phyloP scores from a whole-genome alignment of 768 basidiomycete species.

The Boletus tylopilopsis region DNA sequence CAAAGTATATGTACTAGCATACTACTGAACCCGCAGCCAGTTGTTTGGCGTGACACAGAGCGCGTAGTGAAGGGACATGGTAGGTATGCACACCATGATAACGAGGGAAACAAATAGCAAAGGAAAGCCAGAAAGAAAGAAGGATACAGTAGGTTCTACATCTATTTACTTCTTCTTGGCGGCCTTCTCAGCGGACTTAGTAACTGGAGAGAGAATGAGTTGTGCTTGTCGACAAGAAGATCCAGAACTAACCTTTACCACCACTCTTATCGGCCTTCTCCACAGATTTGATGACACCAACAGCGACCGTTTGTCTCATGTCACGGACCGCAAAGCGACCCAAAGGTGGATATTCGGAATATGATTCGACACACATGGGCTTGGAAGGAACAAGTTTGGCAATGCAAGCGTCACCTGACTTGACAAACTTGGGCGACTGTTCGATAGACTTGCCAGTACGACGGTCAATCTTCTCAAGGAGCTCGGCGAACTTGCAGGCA shows the following conservation, averaged over 20 bases:
- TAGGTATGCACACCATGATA: constrained; percentile 33
- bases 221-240: background rate
- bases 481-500: constrained; percentile 98
- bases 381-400: constrained; percentile 96
- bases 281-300: constrained; percentile 97
- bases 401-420: constrained; percentile 99
- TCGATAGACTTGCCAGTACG: constrained; percentile 95
- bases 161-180: constrained; percentile 93
- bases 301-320: constrained; percentile 99
- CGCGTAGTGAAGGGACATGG: constrained; percentile 32
- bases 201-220: constrained; percentile 47
- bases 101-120: constrained; percentile 38
- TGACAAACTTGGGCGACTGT: constrained; percentile 91
- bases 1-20: no score
- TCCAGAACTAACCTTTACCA: constrained; percentile 67
- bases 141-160: constrained; percentile 65
- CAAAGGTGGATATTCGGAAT: constrained; percentile 97
- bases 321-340: constrained; percentile 99
- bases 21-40: no score
- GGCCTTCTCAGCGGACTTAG: constrained; percentile 96
- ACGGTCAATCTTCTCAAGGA: constrained; percentile 99
- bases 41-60: constrained; percentile 34
- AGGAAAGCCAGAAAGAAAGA: constrained; percentile 43
- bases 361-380: constrained; percentile 93
- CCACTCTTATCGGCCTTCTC: constrained; percentile 89